Percentiles rank a stretch among this genome's conserved stretches.
phyloP scores from a whole-genome alignment of 1,284 basidiomycete species.

The Moesziomyces sp. region DNA sequence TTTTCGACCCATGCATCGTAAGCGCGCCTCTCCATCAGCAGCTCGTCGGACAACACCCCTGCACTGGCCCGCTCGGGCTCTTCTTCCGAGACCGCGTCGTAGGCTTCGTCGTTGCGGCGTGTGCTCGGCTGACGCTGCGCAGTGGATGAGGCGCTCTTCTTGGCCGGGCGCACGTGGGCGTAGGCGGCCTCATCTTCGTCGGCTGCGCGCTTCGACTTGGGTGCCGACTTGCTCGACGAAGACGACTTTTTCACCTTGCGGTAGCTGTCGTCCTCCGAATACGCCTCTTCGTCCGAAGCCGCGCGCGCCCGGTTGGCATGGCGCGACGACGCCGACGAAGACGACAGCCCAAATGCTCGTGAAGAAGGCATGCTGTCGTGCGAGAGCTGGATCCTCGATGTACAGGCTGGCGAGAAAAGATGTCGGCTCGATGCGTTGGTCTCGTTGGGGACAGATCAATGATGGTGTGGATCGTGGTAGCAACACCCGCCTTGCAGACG shows the following conservation, averaged over 20 bases:
- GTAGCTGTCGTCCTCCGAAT: conserved; percentile 26
- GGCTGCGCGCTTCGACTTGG: conserved; percentile 18
- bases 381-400: not conserved
- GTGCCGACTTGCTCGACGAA: conserved; percentile 6
- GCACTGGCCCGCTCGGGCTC: conserved; percentile 2
- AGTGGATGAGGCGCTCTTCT: conserved; percentile 13
- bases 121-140: not conserved
- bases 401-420: too few relatives aligned
- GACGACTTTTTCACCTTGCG: conserved; percentile 20
- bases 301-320: conserved; percentile 21
- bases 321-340: conserved; percentile 36
- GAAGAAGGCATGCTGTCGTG: conserved; percentile 32
- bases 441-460: not conserved
- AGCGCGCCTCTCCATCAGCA: conserved; percentile 27
- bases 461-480: conserved; percentile 5
- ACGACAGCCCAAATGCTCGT: conserved; percentile 27
- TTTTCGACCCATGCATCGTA: conserved; percentile 45
- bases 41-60: conserved; percentile 21
- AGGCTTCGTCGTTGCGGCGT: not conserved
- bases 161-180: conserved; percentile 10
- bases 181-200: conserved; percentile 11
- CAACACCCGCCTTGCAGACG: not conserved
- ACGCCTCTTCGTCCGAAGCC: conserved; percentile 25
- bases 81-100: conserved; percentile 7
- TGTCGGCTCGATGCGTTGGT: too few relatives aligned